Percentiles rank a stretch among this genome's conserved stretches.
Conservation (phyloP, 2,329 filamentous ascomycete species). For the Aspergillus ruber region DNA sequence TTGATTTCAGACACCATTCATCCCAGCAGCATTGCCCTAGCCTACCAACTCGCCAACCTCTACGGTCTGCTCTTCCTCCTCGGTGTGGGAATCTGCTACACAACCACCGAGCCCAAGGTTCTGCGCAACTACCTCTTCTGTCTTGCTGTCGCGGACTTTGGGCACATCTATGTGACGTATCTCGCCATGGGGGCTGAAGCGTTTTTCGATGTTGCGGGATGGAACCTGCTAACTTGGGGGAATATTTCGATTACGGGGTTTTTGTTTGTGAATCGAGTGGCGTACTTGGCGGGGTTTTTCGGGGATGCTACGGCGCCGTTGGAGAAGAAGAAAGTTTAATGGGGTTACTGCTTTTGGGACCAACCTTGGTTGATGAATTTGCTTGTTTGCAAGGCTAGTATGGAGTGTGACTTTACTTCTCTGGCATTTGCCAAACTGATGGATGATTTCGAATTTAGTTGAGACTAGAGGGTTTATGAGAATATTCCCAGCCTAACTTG, state of each 20-base stretch:
- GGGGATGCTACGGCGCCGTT: slow-evolving; percentile 35
- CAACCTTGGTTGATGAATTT: too few species aligned
- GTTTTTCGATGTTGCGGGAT: slow-evolving; percentile 49
- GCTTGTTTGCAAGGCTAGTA: too few species aligned
- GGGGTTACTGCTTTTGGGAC: neutral
- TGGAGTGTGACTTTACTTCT: neutral
- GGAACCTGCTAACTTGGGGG: slow-evolving; percentile 68
- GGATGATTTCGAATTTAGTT: neutral
- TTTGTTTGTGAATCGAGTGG: slow-evolving; percentile 51
- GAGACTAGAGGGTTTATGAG: neutral
- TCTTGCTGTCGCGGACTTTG: slow-evolving; percentile 59
- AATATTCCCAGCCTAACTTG: too few species aligned
- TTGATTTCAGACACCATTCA: slow-evolving; percentile 21
- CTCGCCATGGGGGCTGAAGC: slow-evolving; percentile 51
- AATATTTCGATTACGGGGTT: slow-evolving; percentile 62
- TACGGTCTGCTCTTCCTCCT: slow-evolving; percentile 62
- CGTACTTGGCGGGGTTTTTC: slow-evolving; percentile 56
- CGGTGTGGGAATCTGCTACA: slow-evolving; percentile 57
- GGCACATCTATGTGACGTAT: slow-evolving; percentile 59
- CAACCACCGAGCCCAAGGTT: slow-evolving; percentile 59
- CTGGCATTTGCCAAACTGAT: neutral
- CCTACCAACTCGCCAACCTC: slow-evolving; percentile 62
- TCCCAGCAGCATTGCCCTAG: slow-evolving; percentile 48
- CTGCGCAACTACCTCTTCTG: slow-evolving; percentile 62
- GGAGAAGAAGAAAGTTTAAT: slow-evolving; percentile 29